Conservation (phyloP, 768 basidiomycete genomes). For the Holtermannia corniformis region DNA sequence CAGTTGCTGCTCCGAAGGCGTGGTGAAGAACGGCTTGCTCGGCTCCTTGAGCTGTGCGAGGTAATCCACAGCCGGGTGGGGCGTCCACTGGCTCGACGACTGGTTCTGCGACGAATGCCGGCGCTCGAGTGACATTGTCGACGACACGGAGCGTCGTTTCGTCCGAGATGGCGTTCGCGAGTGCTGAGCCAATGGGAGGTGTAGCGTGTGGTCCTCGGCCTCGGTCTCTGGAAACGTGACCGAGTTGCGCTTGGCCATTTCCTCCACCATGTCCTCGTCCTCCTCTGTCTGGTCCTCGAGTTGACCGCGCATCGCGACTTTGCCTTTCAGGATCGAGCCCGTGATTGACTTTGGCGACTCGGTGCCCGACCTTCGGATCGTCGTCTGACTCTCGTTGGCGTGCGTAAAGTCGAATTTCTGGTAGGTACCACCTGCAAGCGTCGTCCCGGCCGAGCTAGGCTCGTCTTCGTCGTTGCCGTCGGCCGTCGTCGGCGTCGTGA, state of each 20-base stretch:
- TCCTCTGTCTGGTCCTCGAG: slow-evolving; percentile 33
- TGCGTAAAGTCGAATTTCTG: slow-evolving; percentile 26
- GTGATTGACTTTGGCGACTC: slow-evolving; percentile 6
- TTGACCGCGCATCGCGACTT: slow-evolving; percentile 9
- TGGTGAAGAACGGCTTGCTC: slow-evolving; percentile 71
- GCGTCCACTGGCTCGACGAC: slow-evolving; percentile 48
- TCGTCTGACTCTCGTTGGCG: slow-evolving; percentile 38
- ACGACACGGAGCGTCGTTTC: slow-evolving; percentile 90
- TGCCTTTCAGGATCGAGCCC: slow-evolving; percentile 6
- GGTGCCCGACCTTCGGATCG: slow-evolving; percentile 27
- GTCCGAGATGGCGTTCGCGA: slow-evolving; percentile 86
- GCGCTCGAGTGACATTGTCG: slow-evolving; percentile 49
- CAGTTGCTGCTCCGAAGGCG: slow-evolving; percentile 66
- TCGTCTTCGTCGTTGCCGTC: slow-evolving; percentile 27
- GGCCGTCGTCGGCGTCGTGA: slow-evolving; percentile 37
- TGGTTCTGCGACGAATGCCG: slow-evolving; percentile 26
- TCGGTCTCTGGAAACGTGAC: slow-evolving; percentile 1
- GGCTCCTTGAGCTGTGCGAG: slow-evolving; percentile 32
- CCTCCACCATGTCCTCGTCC: slow-evolving; percentile 19
- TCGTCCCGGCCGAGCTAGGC: neutral
- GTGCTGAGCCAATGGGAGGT: slow-evolving; percentile 47
- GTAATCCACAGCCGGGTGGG: slow-evolving; percentile 45
- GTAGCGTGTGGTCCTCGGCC: slow-evolving; percentile 44
- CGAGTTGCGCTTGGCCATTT: slow-evolving; percentile 3
- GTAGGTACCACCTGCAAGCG: slow-evolving; percentile 4